Percentiles rank a stretch among this genome's conserved stretches.
phyloP scores from a whole-genome alignment of 1,284 basidiomycete genomes.

The Microbotryomycetes sp. region DNA sequence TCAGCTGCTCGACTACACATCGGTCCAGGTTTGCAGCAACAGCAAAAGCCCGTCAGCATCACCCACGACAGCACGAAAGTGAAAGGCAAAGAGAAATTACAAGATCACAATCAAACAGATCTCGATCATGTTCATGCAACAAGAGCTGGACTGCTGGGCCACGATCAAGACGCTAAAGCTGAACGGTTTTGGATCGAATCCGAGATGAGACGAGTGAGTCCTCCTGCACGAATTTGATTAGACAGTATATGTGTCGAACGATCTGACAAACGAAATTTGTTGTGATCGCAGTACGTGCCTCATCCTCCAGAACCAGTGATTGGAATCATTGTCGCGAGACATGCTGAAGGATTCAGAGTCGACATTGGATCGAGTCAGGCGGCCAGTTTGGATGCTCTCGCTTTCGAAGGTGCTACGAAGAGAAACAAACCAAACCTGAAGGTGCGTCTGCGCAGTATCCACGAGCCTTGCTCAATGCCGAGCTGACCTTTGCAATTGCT shows the following conservation, averaged over 20 bases:
- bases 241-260: background rate
- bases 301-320: conserved; percentile 72
- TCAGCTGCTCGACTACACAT: conserved; percentile 16
- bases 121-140: conserved; percentile 8
- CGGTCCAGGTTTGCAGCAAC: conserved; percentile 24
- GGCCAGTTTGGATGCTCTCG: conserved; percentile 68
- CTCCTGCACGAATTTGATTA: background rate
- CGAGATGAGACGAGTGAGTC: conserved; percentile 12
- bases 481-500: background rate
- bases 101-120: background rate
- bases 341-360: conserved; percentile 71
- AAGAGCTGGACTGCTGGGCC: conserved; percentile 22
- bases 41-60: background rate
- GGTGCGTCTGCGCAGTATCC: conserved; percentile 44
- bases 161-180: conserved; percentile 5
- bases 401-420: conserved; percentile 80
- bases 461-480: background rate
- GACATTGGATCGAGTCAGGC: conserved; percentile 73
- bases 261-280: background rate
- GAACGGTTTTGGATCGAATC: conserved; percentile 29
- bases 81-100: conserved; percentile 4
- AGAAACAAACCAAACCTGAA: conserved; percentile 75
- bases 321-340: conserved; percentile 60
- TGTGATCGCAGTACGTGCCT: conserved; percentile 63
- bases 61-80: background rate